Base-by-base conservation (phyloP, 352 stramenopile genomes). In the Pythium vanterpoolii region DNA sequence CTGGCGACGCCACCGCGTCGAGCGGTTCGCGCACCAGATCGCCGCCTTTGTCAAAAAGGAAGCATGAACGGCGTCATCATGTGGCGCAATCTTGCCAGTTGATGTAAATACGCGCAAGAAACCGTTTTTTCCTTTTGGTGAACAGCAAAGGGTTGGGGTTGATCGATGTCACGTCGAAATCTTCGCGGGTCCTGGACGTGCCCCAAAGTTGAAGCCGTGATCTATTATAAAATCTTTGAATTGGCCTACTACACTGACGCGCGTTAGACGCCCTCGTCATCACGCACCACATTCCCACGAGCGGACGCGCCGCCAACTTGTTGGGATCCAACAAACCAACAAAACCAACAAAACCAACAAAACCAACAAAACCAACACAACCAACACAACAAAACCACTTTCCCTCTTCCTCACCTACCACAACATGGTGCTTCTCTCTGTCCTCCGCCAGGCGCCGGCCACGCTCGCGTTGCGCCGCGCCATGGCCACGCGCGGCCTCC, bases 11-110 rank as follows among this genome's bases (percentile, higher is more conserved):
- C 81, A 89, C 47, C 74, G 64, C 42, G 56, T 87, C 5, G 78
- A 89, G 54, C 75, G 76, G 7, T 62, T 84, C 18, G 72, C 68
- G 16, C 73, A 78, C 5, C 74, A 79, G 27, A 67, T 89, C 8
- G 66, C 68, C 0, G 76, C 81, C 5, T 90, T 89, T 58, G 64
- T 90, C 38, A 80, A 77, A 55, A 86, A 81, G 62, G 59, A 87
- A 38, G 80, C 76, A 11, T 36, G 36, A 43, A 43, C 18, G 39
- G 19, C 9, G 39, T 40, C 34, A 40, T 40, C 34, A 40, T 40
- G 14, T 9, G 34, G 34, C 34, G 34, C 34, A 16, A 40, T 40
- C 34, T 4, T 18, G n/a, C n/a, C 10, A 45, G 36, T 26, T 26
- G 39, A 45, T 27, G 39, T 26, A 9, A 10, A 31, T 31, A 26